Conservation (phyloP, 2,329 filamentous ascomycete genomes). For the Leptoxyphium fumago region DNA sequence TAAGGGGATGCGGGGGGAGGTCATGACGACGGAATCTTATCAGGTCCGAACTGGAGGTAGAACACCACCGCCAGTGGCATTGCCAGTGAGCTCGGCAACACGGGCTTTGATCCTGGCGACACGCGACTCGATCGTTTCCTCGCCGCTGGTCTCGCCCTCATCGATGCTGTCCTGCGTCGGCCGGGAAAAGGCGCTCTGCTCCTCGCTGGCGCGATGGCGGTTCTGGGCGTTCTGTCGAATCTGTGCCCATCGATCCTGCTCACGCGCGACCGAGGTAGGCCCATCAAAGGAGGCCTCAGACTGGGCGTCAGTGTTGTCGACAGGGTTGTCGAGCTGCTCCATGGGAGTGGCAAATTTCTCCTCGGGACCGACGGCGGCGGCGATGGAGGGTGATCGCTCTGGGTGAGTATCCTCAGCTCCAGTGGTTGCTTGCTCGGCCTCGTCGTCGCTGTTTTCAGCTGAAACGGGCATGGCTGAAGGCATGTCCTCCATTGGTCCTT, state of each 20-base stretch:
- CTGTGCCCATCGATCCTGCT: slow-evolving; percentile 80
- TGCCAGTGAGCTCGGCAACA: slow-evolving; percentile 71
- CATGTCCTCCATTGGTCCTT: slow-evolving; percentile 75
- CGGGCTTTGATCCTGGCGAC: slow-evolving; percentile 96
- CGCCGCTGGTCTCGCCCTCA: slow-evolving; percentile 81
- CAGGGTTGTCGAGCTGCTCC: slow-evolving; percentile 5
- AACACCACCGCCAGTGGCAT: neutral
- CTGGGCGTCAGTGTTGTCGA: slow-evolving; percentile 15
- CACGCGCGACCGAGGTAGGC: slow-evolving; percentile 21
- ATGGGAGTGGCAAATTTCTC: slow-evolving; percentile 7
- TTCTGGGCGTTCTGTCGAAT: slow-evolving; percentile 90
- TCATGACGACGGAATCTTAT: too few relatives aligned
- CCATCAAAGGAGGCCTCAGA: slow-evolving; percentile 29
- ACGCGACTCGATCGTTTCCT: slow-evolving; percentile 92
- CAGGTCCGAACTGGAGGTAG: neutral
- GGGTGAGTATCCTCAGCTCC: neutral
- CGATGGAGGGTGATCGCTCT: neutral
- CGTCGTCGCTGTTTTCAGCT: slow-evolving; percentile 9
- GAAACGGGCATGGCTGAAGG: slow-evolving; percentile 60
- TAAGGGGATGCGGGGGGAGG: too few relatives aligned
- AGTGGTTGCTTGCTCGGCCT: slow-evolving; percentile 4
- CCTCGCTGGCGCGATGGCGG: slow-evolving; percentile 48
- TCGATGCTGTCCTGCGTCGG: slow-evolving; percentile 47
- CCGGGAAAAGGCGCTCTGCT: slow-evolving; percentile 36
- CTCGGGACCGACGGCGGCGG: neutral